Percentiles rank a stretch among this genome's conserved stretches.
phyloP scores from a whole-genome alignment of 2,329 filamentous ascomycete genomes.

The Epichloe amarillans region DNA sequence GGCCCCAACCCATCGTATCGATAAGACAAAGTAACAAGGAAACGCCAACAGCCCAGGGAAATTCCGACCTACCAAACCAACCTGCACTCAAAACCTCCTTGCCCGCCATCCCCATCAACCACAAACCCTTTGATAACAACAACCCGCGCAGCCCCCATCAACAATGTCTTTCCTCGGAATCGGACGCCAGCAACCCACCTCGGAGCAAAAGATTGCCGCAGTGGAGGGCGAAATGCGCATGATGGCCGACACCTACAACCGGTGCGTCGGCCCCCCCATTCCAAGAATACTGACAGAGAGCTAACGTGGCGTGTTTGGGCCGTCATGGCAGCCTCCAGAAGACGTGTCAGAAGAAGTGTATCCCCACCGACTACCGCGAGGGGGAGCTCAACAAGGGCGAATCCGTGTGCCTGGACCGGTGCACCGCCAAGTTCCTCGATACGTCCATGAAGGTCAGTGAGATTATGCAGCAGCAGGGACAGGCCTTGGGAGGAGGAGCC shows the following conservation, averaged over 20 bases:
- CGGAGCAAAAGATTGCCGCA: slow-evolving; percentile 92
- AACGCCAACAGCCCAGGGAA: no score
- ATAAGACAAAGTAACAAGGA: no score
- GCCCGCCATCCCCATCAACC: no score
- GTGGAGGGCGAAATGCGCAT: slow-evolving; percentile 97
- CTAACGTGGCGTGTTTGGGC: background rate
- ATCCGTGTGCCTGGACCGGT: slow-evolving; percentile 94
- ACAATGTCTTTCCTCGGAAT: slow-evolving; percentile 32
- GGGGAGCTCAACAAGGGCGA: slow-evolving; percentile 97
- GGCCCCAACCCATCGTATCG: no score
- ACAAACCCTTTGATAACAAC: no score
- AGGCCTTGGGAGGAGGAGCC: slow-evolving; percentile 40
- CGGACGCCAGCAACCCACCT: slow-evolving; percentile 67
- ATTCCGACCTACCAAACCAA: no score
- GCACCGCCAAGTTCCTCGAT: slow-evolving; percentile 96
- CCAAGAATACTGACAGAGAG: background rate
- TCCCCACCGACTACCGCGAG: slow-evolving; percentile 87
- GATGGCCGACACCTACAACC: slow-evolving; percentile 94
- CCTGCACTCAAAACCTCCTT: no score
- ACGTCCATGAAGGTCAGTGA: slow-evolving; percentile 96
- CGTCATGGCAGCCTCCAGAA: slow-evolving; percentile 53
- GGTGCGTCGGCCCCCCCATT: slow-evolving; percentile 39
- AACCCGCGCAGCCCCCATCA: background rate
- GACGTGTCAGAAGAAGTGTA: slow-evolving; percentile 87
- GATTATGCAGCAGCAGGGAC: slow-evolving; percentile 83